These are phyloP conservation scores for Phytophthora palmivora DNA, from an alignment of 352 stramenopile genomes.

Conservation along the genomic window DNA sequence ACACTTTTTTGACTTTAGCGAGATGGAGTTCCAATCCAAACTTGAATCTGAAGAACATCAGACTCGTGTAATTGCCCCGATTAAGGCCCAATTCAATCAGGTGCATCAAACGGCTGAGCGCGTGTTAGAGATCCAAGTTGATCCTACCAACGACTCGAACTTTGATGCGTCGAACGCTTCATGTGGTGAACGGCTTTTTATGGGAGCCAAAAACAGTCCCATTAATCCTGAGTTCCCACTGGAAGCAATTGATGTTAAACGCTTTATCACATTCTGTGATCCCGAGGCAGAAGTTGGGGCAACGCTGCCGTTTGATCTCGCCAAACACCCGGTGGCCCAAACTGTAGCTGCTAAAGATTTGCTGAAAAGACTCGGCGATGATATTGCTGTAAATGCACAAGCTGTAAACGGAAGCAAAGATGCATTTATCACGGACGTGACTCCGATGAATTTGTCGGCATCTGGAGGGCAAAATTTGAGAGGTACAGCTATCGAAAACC, in stretches of 20 bases:
- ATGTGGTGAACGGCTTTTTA: conserved; percentile 70
- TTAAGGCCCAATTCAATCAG: conserved; percentile 75
- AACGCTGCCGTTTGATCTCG: conserved; percentile 94
- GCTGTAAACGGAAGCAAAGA: conserved; percentile 80
- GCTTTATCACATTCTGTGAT: conserved; percentile 81
- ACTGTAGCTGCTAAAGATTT: conserved; percentile 95
- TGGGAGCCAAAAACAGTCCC: conserved; percentile 12
- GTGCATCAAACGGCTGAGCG: conserved; percentile 55
- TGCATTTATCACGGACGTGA: conserved; percentile 73
- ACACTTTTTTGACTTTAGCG: conserved; percentile 82
- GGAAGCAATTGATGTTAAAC: conserved; percentile 67
- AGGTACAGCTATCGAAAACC: conserved; percentile 30
- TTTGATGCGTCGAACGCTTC: conserved; percentile 84
- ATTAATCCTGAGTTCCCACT: conserved; percentile 84
- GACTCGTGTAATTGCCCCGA: conserved; percentile 50
- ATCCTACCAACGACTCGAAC: conserved; percentile 8
- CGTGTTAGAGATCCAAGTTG: conserved; percentile 34
- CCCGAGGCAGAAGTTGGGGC: conserved; percentile 53
- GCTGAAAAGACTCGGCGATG: conserved; percentile 91
- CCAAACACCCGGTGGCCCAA: conserved; percentile 85
- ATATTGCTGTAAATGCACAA: conserved; percentile 90
- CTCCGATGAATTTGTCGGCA: conserved; percentile 48
- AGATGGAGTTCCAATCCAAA: conserved; percentile 71
- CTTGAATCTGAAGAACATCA: conserved; percentile 67
- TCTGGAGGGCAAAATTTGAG: conserved; percentile 13